Base-by-base conservation (phyloP, 2,329 filamentous ascomycete species). In the Fusarium liriodendri region DNA sequence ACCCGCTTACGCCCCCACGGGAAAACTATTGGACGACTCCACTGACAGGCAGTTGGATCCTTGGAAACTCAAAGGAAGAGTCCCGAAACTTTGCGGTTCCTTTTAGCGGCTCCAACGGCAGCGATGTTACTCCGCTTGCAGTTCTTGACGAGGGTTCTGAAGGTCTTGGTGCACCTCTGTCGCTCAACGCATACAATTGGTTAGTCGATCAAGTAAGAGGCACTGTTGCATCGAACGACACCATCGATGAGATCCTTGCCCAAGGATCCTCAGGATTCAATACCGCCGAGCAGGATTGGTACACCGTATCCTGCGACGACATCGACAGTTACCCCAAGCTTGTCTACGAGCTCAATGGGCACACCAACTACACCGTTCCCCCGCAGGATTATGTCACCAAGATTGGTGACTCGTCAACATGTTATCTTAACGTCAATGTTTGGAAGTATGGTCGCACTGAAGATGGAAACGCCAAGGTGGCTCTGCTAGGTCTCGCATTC, bases 111-210 rank as follows among this genome's bases (percentile, higher is more conserved):
- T 45, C 38, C 11, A 62, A 38, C n/a, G 58, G 45, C 42, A 45
- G n/a, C 20, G 55, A 20, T 22, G 32, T n/a, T 9, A 67, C 66
- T 27, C 66, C 66, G 29, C 55, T 69, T 5, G 66, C 63, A 16
- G 66, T 69, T 14, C 63, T 69, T 27, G 55, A 67, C 37, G 63
- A 69, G 66, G 66, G 66, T 32, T 69, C 63, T 47, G 66, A 69
- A n/a, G 66, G 66, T 8, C 35, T 66, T 13, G 66, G 63, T 9
- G 66, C 66, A 37, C 66, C 66, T 25, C 45, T 69, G 14, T 69
- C 66, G 9, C 29, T 62, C 14, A 69, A 67, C 35, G 63, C 18
- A 2, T 69, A 69, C 55, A 67, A 27, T 35, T n/a, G 66, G 35
- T 45, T 69, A 32, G 63, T 62, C 25, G 25, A 60, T 40, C 37